Evolutionary conservation across 2,329 filamentous ascomycete genomes (phyloP).

Genomic region (Colletotrichum chrysophilum): DNA sequence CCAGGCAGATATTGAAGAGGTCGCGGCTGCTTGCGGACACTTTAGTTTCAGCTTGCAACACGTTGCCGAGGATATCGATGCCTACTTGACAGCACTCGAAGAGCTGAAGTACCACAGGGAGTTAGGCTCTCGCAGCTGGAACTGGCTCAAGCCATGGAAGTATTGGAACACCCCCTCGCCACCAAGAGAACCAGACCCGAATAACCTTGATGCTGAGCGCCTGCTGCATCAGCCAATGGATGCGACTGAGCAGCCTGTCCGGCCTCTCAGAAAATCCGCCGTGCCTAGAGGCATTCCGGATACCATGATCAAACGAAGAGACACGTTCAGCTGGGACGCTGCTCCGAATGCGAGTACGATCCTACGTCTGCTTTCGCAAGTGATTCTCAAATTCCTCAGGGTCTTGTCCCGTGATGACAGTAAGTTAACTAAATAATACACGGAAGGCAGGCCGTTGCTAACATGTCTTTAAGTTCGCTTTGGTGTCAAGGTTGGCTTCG

Average conservation of each 20-base stretch:
- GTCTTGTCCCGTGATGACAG: slow-evolving; percentile 60
- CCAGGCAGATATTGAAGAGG: slow-evolving; percentile 94
- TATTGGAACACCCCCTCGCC: neutral
- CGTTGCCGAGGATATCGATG: slow-evolving; percentile 87
- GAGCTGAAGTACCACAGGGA: slow-evolving; percentile 78
- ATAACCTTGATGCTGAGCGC: slow-evolving; percentile 48
- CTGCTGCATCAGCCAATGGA: slow-evolving; percentile 35
- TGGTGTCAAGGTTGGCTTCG: slow-evolving; percentile 90
- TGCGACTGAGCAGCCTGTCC: slow-evolving; percentile 38
- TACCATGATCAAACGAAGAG: slow-evolving; percentile 55
- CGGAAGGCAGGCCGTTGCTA: neutral
- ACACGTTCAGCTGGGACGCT: slow-evolving; percentile 63
- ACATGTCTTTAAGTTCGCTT: slow-evolving; percentile 60
- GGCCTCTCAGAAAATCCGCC: slow-evolving; percentile 57
- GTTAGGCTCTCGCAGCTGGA: slow-evolving; percentile 71
- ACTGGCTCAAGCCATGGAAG: slow-evolving; percentile 85
- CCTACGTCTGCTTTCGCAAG: slow-evolving; percentile 50
- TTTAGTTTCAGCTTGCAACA: slow-evolving; percentile 92
- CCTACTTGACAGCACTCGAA: slow-evolving; percentile 83
- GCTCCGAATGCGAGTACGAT: slow-evolving; percentile 50
- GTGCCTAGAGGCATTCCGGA: slow-evolving; percentile 62
- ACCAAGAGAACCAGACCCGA: slow-evolving; percentile 21
- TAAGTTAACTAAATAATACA: slow-evolving; percentile 34
- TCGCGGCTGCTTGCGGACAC: slow-evolving; percentile 95
- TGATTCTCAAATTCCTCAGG: slow-evolving; percentile 48